Percentiles rank a stretch among this genome's conserved stretches.
Conservation (phyloP, 495 filamentous ascomycete species). For the Hypoxylon fragiforme region DNA sequence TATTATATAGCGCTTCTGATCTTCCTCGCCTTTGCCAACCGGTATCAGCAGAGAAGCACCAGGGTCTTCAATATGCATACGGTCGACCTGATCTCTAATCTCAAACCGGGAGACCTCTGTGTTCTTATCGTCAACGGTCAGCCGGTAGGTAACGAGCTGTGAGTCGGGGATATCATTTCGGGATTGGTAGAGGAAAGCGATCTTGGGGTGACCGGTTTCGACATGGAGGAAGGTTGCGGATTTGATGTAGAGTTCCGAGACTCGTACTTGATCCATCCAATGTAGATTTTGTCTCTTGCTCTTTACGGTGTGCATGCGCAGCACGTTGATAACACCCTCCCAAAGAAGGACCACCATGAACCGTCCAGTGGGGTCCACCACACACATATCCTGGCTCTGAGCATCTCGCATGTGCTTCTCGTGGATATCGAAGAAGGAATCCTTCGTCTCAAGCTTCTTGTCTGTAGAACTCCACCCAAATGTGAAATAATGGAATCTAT, state of each 20-base stretch:
- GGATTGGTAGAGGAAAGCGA: constrained; percentile 85
- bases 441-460: constrained; percentile 67
- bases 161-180: constrained; percentile 63
- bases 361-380: constrained; percentile 78
- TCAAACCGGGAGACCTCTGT: constrained; percentile 51
- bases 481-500: constrained; percentile 87
- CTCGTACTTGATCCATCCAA: constrained; percentile 69
- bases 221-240: constrained; percentile 80
- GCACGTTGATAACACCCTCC: constrained; percentile 81
- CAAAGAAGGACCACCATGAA: constrained; percentile 87
- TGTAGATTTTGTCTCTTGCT: constrained; percentile 60
- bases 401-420: constrained; percentile 81
- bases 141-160: constrained; percentile 60
- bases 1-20: constrained; percentile 55
- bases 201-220: constrained; percentile 68
- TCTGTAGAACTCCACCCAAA: constrained; percentile 73
- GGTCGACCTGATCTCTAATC: constrained; percentile 51
- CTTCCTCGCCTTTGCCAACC: constrained; percentile 60
- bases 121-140: constrained; percentile 56
- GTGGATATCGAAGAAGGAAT: constrained; percentile 69
- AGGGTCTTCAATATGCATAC: constrained; percentile 65
- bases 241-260: constrained; percentile 85
- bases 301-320: constrained; percentile 60
- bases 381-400: constrained; percentile 72
- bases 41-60: constrained; percentile 85